These are phyloP conservation scores for Albugo candida DNA, from an alignment of 352 stramenopile genomes.

Conservation along the genomic window DNA sequence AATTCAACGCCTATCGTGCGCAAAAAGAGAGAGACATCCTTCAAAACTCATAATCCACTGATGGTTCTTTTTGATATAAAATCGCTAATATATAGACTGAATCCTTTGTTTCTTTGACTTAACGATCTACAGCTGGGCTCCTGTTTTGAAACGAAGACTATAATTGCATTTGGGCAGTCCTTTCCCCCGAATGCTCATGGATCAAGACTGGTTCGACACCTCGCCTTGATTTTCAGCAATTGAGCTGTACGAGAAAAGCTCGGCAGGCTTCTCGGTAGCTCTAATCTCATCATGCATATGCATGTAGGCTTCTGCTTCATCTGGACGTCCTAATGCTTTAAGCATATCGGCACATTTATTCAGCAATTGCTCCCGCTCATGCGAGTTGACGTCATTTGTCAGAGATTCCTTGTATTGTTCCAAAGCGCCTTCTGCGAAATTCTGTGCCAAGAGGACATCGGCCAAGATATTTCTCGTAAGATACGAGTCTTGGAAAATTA, in stretches of 20 bases:
- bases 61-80: no score
- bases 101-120: no score
- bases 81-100: no score
- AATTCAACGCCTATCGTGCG: constrained; percentile 47
- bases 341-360: constrained; percentile 41
- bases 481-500: constrained; percentile 48
- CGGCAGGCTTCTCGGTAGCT: no score
- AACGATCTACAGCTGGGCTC: no score
- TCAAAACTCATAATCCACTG: neutral
- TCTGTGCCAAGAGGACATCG: constrained; percentile 57
- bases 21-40: constrained; percentile 35
- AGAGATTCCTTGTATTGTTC: constrained; percentile 45
- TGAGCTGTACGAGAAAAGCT: no score
- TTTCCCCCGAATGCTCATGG: no score
- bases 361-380: constrained; percentile 26
- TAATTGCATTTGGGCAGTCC: no score
- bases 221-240: no score
- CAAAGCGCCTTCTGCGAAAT: constrained; percentile 55
- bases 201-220: no score
- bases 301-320: constrained; percentile 47
- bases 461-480: constrained; percentile 57
- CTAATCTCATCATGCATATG: constrained; percentile 18
- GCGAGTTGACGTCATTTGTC: constrained; percentile 14
- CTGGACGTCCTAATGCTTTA: constrained; percentile 36
- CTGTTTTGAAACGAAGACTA: no score